Evolutionary conservation across 768 basidiomycete genomes (phyloP).

Genomic region (Lactarius vividus): DNA sequence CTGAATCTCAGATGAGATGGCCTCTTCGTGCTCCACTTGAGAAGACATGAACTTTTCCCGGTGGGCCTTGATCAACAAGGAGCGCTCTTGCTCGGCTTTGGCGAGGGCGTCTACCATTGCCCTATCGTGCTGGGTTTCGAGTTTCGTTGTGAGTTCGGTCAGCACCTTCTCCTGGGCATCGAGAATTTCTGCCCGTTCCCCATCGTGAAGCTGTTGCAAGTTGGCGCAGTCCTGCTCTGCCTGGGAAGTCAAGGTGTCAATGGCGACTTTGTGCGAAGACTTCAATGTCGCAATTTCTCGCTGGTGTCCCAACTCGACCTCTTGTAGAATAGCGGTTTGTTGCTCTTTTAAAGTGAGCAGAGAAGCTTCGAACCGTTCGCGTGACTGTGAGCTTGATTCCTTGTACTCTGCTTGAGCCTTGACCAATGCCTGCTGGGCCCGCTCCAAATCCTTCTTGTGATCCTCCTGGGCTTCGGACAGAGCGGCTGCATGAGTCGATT

Average conservation of each 20-base stretch:
- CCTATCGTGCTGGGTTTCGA: conserved; percentile 21
- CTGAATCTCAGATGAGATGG: conserved; percentile 31
- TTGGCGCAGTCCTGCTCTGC: conserved; percentile 39
- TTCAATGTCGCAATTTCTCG: conserved; percentile 52
- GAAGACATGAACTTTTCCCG: conserved; percentile 40
- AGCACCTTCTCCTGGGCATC: conserved; percentile 49
- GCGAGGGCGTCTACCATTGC: conserved; percentile 22
- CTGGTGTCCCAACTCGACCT: conserved; percentile 55
- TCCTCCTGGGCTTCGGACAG: conserved; percentile 55
- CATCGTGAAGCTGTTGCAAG: conserved; percentile 43
- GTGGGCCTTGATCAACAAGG: conserved; percentile 38
- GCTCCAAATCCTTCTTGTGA: conserved; percentile 49
- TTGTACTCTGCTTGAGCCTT: conserved; percentile 46
- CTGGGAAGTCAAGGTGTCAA: conserved; percentile 34
- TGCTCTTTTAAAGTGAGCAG: conserved; percentile 50
- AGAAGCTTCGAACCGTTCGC: conserved; percentile 48
- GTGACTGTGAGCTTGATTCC: conserved; percentile 38
- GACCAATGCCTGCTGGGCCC: conserved; percentile 43
- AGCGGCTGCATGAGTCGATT: conserved; percentile 58
- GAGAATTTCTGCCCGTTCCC: conserved; percentile 36
- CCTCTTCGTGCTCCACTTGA: conserved; percentile 48
- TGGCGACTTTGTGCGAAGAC: conserved; percentile 43
- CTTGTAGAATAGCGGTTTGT: conserved; percentile 52
- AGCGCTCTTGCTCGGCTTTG: conserved; percentile 36
- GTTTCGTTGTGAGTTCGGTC: conserved; percentile 13